Evolutionary conservation across 495 filamentous ascomycete genomes (phyloP).

Genomic region (Annulohypoxylon nitens): DNA sequence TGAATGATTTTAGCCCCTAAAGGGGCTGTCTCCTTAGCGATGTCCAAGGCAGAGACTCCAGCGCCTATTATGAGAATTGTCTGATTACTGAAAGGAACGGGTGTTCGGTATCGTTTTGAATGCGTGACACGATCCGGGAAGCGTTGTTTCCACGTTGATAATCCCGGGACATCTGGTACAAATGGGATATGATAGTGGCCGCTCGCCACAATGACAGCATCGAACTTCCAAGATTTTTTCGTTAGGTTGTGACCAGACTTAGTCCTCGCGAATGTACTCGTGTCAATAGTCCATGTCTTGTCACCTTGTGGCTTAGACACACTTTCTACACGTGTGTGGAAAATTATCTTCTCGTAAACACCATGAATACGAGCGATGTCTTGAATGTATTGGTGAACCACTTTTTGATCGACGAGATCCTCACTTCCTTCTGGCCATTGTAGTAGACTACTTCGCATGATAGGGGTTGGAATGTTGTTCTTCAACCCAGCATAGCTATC

Average conservation of each 20-base stretch:
- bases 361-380: conserved; percentile 64
- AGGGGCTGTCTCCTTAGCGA: conserved; percentile 67
- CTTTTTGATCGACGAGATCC: conserved; percentile 66
- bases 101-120: conserved; percentile 71
- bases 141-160: conserved; percentile 64
- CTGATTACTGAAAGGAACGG: conserved; percentile 60
- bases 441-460: conserved; percentile 71
- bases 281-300: conserved; percentile 64
- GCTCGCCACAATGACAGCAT: conserved; percentile 69
- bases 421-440: conserved; percentile 71
- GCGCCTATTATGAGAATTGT: conserved; percentile 72
- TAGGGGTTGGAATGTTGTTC: conserved; percentile 74
- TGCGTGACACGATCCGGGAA: conserved; percentile 68
- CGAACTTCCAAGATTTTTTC: conserved; percentile 61
- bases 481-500: conserved; percentile 70
- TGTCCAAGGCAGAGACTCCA: conserved; percentile 71
- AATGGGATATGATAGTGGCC: conserved; percentile 71
- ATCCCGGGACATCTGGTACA: conserved; percentile 67
- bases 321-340: conserved; percentile 70
- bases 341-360: conserved; percentile 63
- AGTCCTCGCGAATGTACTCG: conserved; percentile 49
- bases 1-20: conserved; percentile 68
- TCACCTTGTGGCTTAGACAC: conserved; percentile 59
- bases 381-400: conserved; percentile 71
- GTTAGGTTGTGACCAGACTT: conserved; percentile 38